Base-by-base conservation (phyloP, 2,329 filamentous ascomycete genomes). In the Trichophaea hybrida region DNA sequence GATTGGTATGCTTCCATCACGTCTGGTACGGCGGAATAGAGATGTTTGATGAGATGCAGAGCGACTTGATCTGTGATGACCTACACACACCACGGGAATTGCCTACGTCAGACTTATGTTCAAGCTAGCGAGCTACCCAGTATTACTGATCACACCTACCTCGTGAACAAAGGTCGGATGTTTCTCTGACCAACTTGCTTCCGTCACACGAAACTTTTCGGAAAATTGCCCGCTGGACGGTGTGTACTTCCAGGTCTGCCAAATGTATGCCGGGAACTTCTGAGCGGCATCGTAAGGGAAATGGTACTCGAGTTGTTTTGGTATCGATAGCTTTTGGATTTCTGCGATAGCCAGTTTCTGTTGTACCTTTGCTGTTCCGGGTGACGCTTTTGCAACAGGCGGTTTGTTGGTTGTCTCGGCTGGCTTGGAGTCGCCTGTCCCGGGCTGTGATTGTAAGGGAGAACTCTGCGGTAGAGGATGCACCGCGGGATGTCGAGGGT, bases 231-330 rank as follows among this genome's bases (percentile, higher is more conserved):
- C 77, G 24, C 88, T 85, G 1, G 83, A 80, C 0, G 91, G 90
- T 0, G 82, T 86, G 69, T 82, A 84, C 73, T 94, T 96, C 93
- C 93, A 98, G 12, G 93, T 98, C 77, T 98, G 93, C 93, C 93
- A 98, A 70, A 98, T 94, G 76, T 95, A 97, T 59, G 89, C 90
- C 2, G 93, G 93, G 72, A 97, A 97, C 72, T 91, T 94, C 67
- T 78, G 74, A 69, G 89, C 82, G 64, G 91, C 78, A 69, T 95
- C 86, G 77, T 97, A 98, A 17, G 90, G 88, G 73, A 93, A 97
- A 68, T 94, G 86, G 75, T 94, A 96, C 56, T 84, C 84, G 59
- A 98, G 81, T 74, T 93, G 80, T 65, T 95, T 75, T 80, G 85
- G 77, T 76, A 77, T 57, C 90, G 78, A 13, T 85, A 82, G 74